Evolutionary conservation across 176 grass and related monocot species (phyloP), one percentile per base, ranked within the genome.

Genomic region (Oryza glaberrima): DNA sequence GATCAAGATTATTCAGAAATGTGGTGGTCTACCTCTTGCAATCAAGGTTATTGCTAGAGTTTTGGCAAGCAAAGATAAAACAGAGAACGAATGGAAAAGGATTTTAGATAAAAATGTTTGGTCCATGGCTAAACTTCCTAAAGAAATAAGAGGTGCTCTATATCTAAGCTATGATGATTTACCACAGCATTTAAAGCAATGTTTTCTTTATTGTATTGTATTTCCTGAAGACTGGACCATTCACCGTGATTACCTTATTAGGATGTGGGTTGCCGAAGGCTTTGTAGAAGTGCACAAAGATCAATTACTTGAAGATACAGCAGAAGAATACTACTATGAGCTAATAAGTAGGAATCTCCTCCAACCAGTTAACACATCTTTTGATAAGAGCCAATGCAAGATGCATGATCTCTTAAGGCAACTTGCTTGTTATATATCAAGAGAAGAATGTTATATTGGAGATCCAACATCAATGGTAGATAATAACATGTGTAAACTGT

Each of bases 11-110:
- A 0, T 38, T 38, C 36, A 38, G 36, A 38, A 38, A 38, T 38
- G 36, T 38, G 36, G 69, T 44, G 34, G 87, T 30, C 84, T 93
- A 32, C 88, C 91, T 40, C 77, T 90, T 58, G 88, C 88, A 36
- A 82, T 93, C 20, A 90, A 75, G 16, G 49, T 79, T 0, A 65
- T 76, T 20, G 77, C 77, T 11, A 69, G 80, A 25, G 32, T 81
- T 6, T 38, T 91, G 22, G 54, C 61, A 11, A 15, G 1, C 7
- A 90, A 63, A 63, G 44, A 79, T 4, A 47, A 61, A 49, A 83
- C 38, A 1, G 70, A 15, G 12, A 80, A 13, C 9, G 74, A 87
- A 22, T 87, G 84, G 84, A 75, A 54, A 36, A 87, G 28, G 34
- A 45, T 91, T 56, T 61, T 91, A 1, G n/a, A 4, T 60, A 87